A percentile compares a stretch with the other conserved stretches of the same genome.
phyloP scores from a whole-genome alignment of 2,329 filamentous ascomycete genomes.

The Tolypocladium ophioglossoides region DNA sequence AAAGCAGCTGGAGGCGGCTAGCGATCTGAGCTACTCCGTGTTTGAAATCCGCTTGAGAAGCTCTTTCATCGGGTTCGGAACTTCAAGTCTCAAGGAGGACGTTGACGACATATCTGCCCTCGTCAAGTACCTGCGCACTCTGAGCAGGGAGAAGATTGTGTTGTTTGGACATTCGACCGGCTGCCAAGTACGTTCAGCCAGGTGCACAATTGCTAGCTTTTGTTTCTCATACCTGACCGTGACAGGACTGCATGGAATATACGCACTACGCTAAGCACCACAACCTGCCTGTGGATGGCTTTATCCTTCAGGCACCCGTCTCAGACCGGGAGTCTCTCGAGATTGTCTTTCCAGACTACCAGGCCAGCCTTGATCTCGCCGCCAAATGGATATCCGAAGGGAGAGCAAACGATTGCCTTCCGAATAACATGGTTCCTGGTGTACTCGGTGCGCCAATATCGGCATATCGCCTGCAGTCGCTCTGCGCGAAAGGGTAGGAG shows the following conservation, averaged over 20 bases:
- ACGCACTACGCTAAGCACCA: conserved; percentile 29
- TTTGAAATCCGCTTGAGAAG: conserved; percentile 47
- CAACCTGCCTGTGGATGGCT: conserved; percentile 54
- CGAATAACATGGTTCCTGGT: conserved; percentile 29
- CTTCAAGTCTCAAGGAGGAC: conserved; percentile 37
- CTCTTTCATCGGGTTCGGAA: conserved; percentile 43
- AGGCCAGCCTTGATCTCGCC: conserved; percentile 36
- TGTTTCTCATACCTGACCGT: background rate
- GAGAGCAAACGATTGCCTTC: conserved; percentile 43
- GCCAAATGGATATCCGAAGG: conserved; percentile 44
- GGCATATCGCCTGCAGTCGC: conserved; percentile 40
- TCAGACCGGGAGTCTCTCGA: conserved; percentile 61
- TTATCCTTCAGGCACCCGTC: conserved; percentile 70
- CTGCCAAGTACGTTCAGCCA: conserved; percentile 33
- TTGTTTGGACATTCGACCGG: conserved; percentile 50
- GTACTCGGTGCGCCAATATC: conserved; percentile 35
- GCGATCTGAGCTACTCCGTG: conserved; percentile 36
- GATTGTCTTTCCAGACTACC: conserved; percentile 32
- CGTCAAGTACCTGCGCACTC: conserved; percentile 40
- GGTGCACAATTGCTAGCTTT: background rate
- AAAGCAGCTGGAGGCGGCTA: conserved; percentile 25
- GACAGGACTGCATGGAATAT: conserved; percentile 47
- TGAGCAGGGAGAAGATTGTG: conserved; percentile 40
- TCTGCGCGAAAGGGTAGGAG: conserved; percentile 38
- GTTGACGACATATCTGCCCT: conserved; percentile 42